Percentiles rank a stretch among this genome's conserved stretches.
Conservation (phyloP, 1,284 basidiomycete genomes). For the Rhodotorula sp. region DNA sequence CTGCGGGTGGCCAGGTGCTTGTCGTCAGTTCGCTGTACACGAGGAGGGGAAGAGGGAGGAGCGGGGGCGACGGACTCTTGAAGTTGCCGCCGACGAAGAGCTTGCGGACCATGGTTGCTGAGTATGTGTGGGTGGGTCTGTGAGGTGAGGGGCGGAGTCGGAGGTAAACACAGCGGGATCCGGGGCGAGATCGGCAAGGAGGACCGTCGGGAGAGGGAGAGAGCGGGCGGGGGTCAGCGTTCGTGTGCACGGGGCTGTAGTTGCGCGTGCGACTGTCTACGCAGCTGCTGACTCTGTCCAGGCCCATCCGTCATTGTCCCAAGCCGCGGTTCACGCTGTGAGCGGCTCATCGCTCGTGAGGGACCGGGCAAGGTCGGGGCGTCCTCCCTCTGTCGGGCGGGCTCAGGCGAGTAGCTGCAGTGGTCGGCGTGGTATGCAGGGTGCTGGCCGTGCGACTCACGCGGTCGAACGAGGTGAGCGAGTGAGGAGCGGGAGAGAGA, state of each 20-base stretch:
- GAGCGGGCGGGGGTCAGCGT: background rate
- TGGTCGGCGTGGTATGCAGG: no score
- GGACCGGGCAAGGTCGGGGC: background rate
- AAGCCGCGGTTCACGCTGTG: no score
- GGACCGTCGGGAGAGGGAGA: background rate
- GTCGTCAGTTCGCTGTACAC: background rate
- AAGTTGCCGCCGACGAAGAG: conserved; percentile 89
- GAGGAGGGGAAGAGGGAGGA: no score
- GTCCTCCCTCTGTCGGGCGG: no score
- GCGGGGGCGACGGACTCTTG: conserved; percentile 63
- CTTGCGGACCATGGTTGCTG: conserved; percentile 56
- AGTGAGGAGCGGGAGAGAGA: no score
- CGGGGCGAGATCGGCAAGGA: background rate
- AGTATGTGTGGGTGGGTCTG: background rate
- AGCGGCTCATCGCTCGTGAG: no score
- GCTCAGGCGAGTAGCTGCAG: background rate
- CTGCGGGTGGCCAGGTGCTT: background rate
- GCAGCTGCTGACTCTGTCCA: no score
- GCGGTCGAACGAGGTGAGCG: no score
- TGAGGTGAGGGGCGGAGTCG: background rate
- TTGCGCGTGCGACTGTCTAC: no score
- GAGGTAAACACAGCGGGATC: background rate
- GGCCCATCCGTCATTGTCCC: no score
- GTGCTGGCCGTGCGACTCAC: no score
- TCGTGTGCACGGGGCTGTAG: no score